Percentiles rank a stretch among this genome's conserved stretches.
Conservation (phyloP, 306 rosid genomes). For the Prunus fruticosa region DNA sequence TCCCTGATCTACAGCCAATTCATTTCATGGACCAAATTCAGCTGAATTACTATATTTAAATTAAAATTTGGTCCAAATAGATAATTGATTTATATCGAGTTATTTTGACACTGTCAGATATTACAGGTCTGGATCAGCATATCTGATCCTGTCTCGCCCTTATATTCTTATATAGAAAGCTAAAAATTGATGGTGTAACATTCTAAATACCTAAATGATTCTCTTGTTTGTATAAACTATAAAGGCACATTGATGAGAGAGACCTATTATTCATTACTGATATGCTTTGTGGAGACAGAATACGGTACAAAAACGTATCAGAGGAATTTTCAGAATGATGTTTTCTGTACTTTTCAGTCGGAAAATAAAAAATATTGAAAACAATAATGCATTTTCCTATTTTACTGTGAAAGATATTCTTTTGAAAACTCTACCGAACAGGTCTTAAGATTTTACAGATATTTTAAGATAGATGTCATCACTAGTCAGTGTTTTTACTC, state of each 20-base stretch:
- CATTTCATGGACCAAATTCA: neutral
- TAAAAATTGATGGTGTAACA: neutral
- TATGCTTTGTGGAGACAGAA: neutral
- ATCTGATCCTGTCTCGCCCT: neutral
- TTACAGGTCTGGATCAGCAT: neutral
- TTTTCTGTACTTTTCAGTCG: no score
- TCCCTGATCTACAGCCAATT: neutral
- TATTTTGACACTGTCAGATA: neutral
- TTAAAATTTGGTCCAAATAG: neutral
- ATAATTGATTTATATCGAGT: neutral
- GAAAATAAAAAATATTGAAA: neutral
- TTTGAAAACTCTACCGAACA: neutral
- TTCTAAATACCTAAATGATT: neutral
- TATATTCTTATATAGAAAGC: neutral
- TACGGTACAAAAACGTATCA: no score
- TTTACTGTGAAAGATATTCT: neutral
- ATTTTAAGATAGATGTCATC: neutral
- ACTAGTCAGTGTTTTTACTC: neutral
- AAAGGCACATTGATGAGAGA: neutral
- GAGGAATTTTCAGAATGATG: no score
- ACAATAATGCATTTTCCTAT: neutral
- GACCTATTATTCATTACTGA: neutral
- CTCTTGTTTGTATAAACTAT: neutral
- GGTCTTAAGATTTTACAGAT: neutral
- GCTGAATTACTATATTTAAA: neutral